phyloP scores from a whole-genome alignment of 2,329 filamentous ascomycete genomes.

The Colletotrichum simmondsii region DNA sequence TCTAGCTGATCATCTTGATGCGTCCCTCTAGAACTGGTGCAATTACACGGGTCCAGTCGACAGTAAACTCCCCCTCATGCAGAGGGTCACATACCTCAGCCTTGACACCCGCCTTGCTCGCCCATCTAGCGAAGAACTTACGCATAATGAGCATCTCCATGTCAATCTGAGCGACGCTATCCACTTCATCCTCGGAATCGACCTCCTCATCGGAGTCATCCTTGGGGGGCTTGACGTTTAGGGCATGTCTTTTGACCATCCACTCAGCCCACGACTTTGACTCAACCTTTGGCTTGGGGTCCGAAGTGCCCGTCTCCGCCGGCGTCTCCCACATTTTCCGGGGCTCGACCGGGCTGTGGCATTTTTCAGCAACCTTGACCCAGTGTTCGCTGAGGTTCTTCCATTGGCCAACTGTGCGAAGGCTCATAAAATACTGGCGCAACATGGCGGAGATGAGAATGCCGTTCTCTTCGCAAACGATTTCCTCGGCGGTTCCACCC shows the following conservation, averaged over 20 bases:
- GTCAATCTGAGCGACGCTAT: constrained; percentile 58
- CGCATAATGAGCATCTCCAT: constrained; percentile 72
- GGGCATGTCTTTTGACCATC: constrained; percentile 47
- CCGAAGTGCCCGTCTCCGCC: constrained; percentile 30
- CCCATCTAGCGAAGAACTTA: constrained; percentile 79
- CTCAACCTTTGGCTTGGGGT: constrained; percentile 35
- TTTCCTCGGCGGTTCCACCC: constrained; percentile 80
- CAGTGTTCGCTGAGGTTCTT: constrained; percentile 78
- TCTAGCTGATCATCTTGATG: constrained; percentile 62
- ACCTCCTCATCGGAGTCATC: constrained; percentile 55
- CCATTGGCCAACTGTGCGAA: constrained; percentile 86
- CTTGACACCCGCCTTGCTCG: constrained; percentile 72
- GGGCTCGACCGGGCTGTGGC: constrained; percentile 63
- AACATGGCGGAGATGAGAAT: constrained; percentile 88
- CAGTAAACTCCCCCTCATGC: constrained; percentile 67
- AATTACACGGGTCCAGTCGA: constrained; percentile 85
- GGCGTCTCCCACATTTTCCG: constrained; percentile 48
- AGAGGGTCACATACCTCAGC: constrained; percentile 64
- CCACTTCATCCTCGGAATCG: constrained; percentile 45
- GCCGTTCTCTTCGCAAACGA: constrained; percentile 88
- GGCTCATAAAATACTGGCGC: constrained; percentile 89
- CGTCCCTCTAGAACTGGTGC: constrained; percentile 81
- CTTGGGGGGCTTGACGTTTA: constrained; percentile 45
- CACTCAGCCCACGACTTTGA: constrained; percentile 49
- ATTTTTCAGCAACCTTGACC: constrained; percentile 69